Evolutionary conservation across 1,284 basidiomycete genomes (phyloP).

Genomic region (Taiwanofungus camphoratus): DNA sequence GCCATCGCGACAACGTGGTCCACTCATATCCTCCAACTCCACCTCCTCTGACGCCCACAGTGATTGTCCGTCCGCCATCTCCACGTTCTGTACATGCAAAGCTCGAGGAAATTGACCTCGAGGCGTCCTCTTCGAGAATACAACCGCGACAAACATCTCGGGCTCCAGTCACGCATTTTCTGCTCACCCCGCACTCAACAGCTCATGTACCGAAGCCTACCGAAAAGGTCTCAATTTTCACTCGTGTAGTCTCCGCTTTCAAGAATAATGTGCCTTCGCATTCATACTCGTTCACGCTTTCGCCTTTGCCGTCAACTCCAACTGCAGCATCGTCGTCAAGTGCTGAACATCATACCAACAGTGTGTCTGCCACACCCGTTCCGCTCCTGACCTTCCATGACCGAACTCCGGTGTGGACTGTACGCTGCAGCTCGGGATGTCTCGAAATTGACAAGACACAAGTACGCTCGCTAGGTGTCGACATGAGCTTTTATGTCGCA

Average conservation of each 20-base stretch:
- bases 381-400: constrained; percentile 65
- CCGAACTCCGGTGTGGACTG: constrained; percentile 57
- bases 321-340: constrained; percentile 13
- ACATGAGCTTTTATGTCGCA: constrained; percentile 71
- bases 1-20: constrained; percentile 26
- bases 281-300: constrained; percentile 61
- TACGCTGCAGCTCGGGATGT: constrained; percentile 51
- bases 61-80: constrained; percentile 39
- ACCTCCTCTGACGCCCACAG: constrained; percentile 30
- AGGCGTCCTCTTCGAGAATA: neutral
- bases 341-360: constrained; percentile 17
- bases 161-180: constrained; percentile 45
- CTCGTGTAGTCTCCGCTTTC: constrained; percentile 50
- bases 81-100: constrained; percentile 36
- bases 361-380: constrained; percentile 24
- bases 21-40: constrained; percentile 72
- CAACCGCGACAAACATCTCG: neutral
- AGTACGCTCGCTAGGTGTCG: constrained; percentile 58
- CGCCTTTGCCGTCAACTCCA: constrained; percentile 32
- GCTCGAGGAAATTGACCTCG: constrained; percentile 28
- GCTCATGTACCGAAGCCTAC: constrained; percentile 32
- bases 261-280: constrained; percentile 53
- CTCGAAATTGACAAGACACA: constrained; percentile 57
- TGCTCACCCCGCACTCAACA: constrained; percentile 50
- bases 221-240: constrained; percentile 41